Base-by-base conservation (phyloP, 140 eudicot species). In the Cichorium intybus region DNA sequence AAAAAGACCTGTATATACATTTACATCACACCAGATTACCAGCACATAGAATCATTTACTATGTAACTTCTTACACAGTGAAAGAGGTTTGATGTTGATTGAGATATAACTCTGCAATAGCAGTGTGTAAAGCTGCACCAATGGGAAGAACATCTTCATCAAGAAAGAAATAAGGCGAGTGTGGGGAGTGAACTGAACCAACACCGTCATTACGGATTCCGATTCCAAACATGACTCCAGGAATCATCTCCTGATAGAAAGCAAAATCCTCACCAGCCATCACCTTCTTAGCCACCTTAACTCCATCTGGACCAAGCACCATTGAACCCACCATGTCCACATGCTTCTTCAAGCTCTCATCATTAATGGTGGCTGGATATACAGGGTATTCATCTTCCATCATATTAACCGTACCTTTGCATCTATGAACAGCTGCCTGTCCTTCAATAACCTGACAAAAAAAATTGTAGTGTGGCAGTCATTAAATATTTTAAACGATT, bases 191-290 rank as follows among this genome's bases (percentile, higher is more conserved):
- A 66, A 84, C 27, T 0, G 94, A 65, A 3, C 97, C 94, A 56
- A 80, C 31, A 22, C 11, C 65, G 74, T 82, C 90, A 24, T 90
- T 87, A 56, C 86, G 77, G 23, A 87, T 87, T 45, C 97, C 95
- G 12, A 90, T 78, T 60, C 73, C 64, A 55, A 87, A 77, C 74
- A 90, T 84, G 3, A 75, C 85, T 73, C 97, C 95, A 10, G 95
- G 95, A 26, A 90, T 78, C 75, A 24, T 53, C 52, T 84, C 67
- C 58, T 84, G 94, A 65, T 90, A 87, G 76, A 90, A 90, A 26
- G 97, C 94, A 41, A 90, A 90, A 62, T 90, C 90, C 50, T 90
- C 97, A 23, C 94, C 94, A 4, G 88, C 95, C 97, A 90, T 84
- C 24, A 78, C 82, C 70, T 75, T 80, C 2, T 73, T 2, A 16